Evolutionary conservation across 1,139 yeast species (phyloP).

Genomic region (Protomyces inouyei): DNA sequence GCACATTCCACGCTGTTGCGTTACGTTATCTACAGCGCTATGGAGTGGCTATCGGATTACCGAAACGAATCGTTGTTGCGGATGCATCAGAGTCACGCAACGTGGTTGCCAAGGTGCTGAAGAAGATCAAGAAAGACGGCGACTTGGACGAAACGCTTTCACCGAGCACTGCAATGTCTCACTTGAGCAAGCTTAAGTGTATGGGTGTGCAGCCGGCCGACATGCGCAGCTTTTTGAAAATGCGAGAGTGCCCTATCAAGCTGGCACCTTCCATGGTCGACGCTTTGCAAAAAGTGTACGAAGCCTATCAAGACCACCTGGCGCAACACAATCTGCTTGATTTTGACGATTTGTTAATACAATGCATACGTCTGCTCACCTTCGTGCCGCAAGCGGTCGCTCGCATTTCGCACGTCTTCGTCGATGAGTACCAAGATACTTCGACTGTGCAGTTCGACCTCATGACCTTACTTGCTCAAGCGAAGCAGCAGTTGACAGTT

Average conservation of each 20-base stretch:
- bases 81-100: conserved; percentile 53
- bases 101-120: conserved; percentile 12
- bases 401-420: conserved; percentile 62
- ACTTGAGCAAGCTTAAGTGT: conserved; percentile 12
- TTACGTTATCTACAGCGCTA: conserved; percentile 53
- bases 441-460: conserved; percentile 68
- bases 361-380: conserved; percentile 51
- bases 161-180: background rate
- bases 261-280: background rate
- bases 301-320: conserved; percentile 51
- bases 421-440: conserved; percentile 95
- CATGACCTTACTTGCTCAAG: conserved; percentile 54
- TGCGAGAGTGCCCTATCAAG: conserved; percentile 1
- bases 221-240: background rate
- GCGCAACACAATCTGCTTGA: conserved; percentile 50
- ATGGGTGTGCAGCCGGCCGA: background rate
- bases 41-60: conserved; percentile 52
- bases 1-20: conserved; percentile 85
- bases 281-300: conserved; percentile 41
- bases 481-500: conserved; percentile 57
- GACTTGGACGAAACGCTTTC: background rate
- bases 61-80: conserved; percentile 50
- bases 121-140: background rate
- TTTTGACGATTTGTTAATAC: conserved; percentile 74
- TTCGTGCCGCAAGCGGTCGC: conserved; percentile 47